These are phyloP conservation scores for Phoenix dactylifera DNA, from an alignment of 176 grass and related monocot genomes.

Conservation along the genomic window DNA sequence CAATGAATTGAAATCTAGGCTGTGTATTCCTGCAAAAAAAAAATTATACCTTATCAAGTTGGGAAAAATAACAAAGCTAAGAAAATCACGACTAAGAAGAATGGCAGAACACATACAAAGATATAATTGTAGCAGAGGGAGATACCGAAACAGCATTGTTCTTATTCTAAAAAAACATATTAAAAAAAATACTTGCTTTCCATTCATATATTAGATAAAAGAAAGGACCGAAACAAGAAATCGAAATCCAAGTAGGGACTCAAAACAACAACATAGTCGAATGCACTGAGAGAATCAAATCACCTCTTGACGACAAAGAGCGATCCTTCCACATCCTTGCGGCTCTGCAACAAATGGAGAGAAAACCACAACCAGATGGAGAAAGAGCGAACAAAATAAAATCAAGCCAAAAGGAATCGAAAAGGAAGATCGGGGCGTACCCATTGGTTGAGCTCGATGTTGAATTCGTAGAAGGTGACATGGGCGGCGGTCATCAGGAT, in stretches of 20 bases:
- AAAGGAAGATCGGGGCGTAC: constrained; percentile 11
- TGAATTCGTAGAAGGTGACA: constrained; percentile 92
- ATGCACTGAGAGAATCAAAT: background rate
- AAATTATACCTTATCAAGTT: background rate
- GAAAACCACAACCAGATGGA: constrained; percentile 7
- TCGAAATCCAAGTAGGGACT: no score
- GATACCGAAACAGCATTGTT: no score
- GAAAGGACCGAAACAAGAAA: no score
- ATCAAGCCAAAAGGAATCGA: background rate
- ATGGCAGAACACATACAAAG: background rate
- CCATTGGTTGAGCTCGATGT: constrained; percentile 90
- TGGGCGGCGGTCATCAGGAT: constrained; percentile 88
- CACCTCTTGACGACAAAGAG: constrained; percentile 93
- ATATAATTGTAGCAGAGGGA: no score
- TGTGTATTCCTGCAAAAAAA: constrained; percentile 49
- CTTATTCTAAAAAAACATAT: no score
- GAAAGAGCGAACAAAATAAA: background rate
- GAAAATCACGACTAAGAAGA: background rate
- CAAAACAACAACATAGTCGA: no score
- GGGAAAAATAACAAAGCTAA: constrained; percentile 1
- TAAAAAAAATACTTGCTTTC: no score
- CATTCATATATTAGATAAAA: no score
- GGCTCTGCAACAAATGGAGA: constrained; percentile 42
- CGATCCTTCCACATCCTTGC: constrained; percentile 88
- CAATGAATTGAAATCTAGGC: constrained; percentile 88